Base-by-base conservation (phyloP, 2,329 filamentous ascomycete genomes). In the Penicillium verrucosum region DNA sequence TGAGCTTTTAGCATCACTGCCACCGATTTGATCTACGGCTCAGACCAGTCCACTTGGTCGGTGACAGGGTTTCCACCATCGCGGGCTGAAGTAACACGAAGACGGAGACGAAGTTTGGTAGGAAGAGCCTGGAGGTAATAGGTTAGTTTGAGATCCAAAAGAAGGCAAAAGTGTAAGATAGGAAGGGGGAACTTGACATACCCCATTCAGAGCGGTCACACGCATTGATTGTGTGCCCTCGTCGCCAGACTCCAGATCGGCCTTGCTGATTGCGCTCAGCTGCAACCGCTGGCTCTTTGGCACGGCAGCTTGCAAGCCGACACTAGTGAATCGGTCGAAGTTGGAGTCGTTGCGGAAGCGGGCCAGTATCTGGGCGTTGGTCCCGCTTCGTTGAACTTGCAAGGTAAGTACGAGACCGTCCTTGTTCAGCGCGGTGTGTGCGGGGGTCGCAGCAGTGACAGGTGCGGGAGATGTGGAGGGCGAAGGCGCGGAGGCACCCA, bases 41-140 rank as follows among this genome's bases (percentile, higher is more conserved):
- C 94, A 30, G 89, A 88, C 94, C 94, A 99, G 78, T 97, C 95
- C 57, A 97, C 92, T 77, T 97, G 92, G 70, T 99, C 94, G 71
- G 89, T 88, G 18, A 95, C 82, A 60, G 88, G 83, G 51, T 86
- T 86, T 25, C 81, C 84, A 56, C 84, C 83, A 56, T 88, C 85
- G 73, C 89, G 89, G 34, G 84, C 79, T 73, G 92, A 97, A 56
- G 85, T 86, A 68, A 99, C 85, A 76, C 92, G 92, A 69, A 99
- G 79, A 70, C 94, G 87, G 66, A 99, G 80, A 60, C 93, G 86
- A 61, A 99, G 76, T 69, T 82, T 84, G 36, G 83, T 72, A 54
- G 85, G 83, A 56, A 87, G 83, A 63, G 89, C 82, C 94, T 97
- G 68, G 34, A 63, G 41, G 32, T 41, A 47, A 45, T 46, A 59